phyloP scores from a whole-genome alignment of 441 rosid genomes.

The Arabidopsis hybrid region DNA sequence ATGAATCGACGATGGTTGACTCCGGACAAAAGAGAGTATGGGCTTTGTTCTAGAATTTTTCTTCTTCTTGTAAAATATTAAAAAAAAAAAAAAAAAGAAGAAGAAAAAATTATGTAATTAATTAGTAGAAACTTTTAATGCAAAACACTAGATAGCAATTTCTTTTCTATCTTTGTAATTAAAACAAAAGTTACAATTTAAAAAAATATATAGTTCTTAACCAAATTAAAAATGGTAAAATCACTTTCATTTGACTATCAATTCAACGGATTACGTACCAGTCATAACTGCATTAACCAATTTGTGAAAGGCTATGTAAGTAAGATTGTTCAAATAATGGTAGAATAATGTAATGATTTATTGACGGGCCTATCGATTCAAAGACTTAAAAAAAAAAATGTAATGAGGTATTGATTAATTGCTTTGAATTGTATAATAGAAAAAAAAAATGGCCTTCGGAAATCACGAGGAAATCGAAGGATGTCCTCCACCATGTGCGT shows the following conservation, averaged over 20 bases:
- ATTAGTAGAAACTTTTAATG: no score
- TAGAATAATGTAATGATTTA: constrained; percentile 10
- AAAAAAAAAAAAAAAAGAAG: neutral
- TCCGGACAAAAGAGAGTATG: no score
- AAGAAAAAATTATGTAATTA: no score
- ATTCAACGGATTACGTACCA: neutral
- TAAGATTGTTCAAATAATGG: neutral
- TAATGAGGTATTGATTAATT: constrained; percentile 4
- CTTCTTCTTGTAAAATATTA: neutral
- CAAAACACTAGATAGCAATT: neutral
- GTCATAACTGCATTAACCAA: constrained; percentile 7
- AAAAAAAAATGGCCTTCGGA: constrained; percentile 33
- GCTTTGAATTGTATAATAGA: neutral
- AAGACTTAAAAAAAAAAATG: neutral
- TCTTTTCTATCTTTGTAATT: neutral
- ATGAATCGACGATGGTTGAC: no score
- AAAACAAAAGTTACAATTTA: neutral
- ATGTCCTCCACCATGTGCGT: constrained; percentile 44
- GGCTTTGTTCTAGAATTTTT: no score
- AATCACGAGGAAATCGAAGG: constrained; percentile 48
- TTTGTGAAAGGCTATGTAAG: neutral
- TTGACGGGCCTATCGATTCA: neutral
- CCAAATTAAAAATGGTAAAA: neutral
- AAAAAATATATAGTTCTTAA: neutral
- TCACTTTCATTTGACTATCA: neutral